Evolutionary conservation across 176 grass and related monocot species (phyloP), one percentile per base, ranked within the genome.

Genomic region (Otatea glauca): DNA sequence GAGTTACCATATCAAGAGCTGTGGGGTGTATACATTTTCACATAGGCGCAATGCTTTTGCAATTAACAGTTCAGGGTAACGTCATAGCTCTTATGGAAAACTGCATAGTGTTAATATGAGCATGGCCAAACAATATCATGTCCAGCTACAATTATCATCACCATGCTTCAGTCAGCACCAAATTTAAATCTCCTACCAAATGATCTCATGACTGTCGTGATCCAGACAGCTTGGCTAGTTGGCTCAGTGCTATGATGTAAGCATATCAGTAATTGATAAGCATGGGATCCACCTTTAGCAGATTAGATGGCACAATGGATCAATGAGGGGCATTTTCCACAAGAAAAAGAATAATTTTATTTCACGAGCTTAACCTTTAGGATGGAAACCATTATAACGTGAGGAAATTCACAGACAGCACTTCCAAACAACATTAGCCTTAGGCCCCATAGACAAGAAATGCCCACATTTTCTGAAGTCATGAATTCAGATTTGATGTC

Each of bases 121-220:
- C 41, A 80, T 68, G 39, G 60, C 39, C 49, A 80, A 79, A 78
- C 1, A 77, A 70, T 77, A 66, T 62, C 14, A 29, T 35, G 71
- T 74, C 16, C 21, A 72, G 70, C 23, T 49, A 73, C 25, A 50
- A 14, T 73, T 2, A 17, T n/a, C 58, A 44, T 14, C 55, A 29
- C 66, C 34, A 39, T 79, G n/a, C 16, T 86, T 72, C 84, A 80
- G 43, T 65, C 76, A 65, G 15, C 32, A 80, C 35, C 67, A 72
- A 41, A 66, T 14, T 53, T 15, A 73, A 80, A 49, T 54, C 34
- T 74, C 41, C 59, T 25, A 29, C 5, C 3, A 37, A 39, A 37
- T 38, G 9, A 69, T 65, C 49, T 35, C 3, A 25, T 63, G 37
- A 44, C 8, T 53, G 34, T 13, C 68, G 65, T 54, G 68, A 12